Evolutionary conservation across 306 rosid species (phyloP).

Genomic region (Potentilla sterilis): DNA sequence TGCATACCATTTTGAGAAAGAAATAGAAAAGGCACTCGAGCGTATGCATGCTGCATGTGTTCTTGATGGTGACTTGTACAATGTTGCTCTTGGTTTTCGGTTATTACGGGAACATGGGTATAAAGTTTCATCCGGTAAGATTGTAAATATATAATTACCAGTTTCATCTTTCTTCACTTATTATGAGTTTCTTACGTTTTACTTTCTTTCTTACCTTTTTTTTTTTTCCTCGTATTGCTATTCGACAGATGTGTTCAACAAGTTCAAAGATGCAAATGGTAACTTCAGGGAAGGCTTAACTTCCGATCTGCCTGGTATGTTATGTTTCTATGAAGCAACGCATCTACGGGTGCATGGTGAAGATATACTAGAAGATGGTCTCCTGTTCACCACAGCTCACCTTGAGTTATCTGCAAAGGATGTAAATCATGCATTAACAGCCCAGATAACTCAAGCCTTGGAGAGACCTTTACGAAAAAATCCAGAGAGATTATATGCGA

Average conservation of each 20-base stretch:
- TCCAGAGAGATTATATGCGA: conserved; percentile 23
- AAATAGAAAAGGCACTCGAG: conserved; percentile 27
- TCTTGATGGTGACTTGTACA: conserved; percentile 16
- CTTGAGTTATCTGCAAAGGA: conserved; percentile 6
- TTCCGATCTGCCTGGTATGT: background rate
- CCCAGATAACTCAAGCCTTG: background rate
- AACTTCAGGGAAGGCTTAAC: conserved; percentile 3
- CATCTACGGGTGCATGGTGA: background rate
- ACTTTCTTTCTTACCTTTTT: no score
- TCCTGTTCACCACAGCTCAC: conserved; percentile 25
- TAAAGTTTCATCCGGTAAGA: conserved; percentile 28
- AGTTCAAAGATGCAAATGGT: no score
- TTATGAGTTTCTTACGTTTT: background rate
- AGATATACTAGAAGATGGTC: conserved; percentile 28
- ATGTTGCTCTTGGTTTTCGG: conserved; percentile 41
- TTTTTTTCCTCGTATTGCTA: no score
- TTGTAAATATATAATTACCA: background rate
- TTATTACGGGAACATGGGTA: conserved; percentile 44
- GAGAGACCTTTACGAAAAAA: conserved; percentile 12
- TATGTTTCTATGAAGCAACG: conserved; percentile 24
- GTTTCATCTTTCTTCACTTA: background rate
- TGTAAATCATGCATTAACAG: background rate
- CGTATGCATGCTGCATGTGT: background rate
- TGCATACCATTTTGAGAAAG: conserved; percentile 38
- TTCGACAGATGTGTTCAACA: conserved; percentile 4